Base-by-base conservation (phyloP, 192 early-diverging fungal species). In the Podila clonocystis region DNA sequence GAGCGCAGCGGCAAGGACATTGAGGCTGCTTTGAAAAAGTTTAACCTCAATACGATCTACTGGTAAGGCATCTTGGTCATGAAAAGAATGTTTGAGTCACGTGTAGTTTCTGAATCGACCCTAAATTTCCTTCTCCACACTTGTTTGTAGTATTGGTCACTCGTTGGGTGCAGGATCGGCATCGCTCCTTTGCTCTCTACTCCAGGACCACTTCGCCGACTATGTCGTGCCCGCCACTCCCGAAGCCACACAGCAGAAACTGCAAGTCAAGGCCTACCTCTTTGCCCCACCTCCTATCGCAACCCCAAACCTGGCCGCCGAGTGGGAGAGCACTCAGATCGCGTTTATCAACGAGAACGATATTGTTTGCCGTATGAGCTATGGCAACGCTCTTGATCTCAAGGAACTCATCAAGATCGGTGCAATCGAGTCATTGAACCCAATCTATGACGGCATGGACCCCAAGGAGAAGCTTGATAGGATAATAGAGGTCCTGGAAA, bases 401-500 rank as follows among this genome's bases (percentile, higher is more conserved):
- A 84, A 84, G 65, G 83, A 84, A 36, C 67, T 84, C n/a, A 75
- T 84, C 60, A 84, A 84, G 55, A 78, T 82, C 41, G 83, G 69
- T 2, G 83, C 83, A 13, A 38, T 79, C 29, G 83, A 84, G 52
- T 72, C 74, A 1, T 30, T 65, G 49, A 82, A 84, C 62, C 70
- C 77, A 2, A 49, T 50, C 20, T 84, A 84, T 36, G 62, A 79
- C 9, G 76, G 63, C 17, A 22, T 79, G 9, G 41, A 48, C 17
- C 50, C 70, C 28, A 58, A 72, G 13, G 70, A 79, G n/a, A 79
- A 79, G 20, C 19, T 79, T 59, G 61, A 68, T 49, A 24, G 65
- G 61, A 79, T 79, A 13, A 15, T 79, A 24, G 36, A 68, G 9
- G 76, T 79, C 22, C 66, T 79, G 5, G 76, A 67, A 33, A 68